Conservation (phyloP, 345 rosid species). For the Erysimum cheiranthoides region DNA sequence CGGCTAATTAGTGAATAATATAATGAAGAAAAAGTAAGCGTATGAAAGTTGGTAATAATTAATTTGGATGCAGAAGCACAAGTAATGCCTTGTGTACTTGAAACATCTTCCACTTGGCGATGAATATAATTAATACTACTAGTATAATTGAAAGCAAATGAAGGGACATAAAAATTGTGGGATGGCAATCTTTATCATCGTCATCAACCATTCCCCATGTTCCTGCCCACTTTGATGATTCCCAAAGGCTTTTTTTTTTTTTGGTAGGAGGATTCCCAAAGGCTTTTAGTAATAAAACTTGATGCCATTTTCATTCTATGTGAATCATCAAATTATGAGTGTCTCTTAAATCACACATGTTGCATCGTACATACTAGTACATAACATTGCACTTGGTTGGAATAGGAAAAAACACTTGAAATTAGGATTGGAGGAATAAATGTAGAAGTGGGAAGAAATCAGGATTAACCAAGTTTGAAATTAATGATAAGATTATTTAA, state of each 20-base stretch:
- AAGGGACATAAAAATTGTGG: constrained; percentile 32
- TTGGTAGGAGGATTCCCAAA: constrained; percentile 22
- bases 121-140: background rate
- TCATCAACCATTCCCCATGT: constrained; percentile 47
- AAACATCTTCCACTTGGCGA: constrained; percentile 40
- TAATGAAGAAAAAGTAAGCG: constrained; percentile 12
- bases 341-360: constrained; percentile 7
- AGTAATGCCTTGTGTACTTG: constrained; percentile 36
- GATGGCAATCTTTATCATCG: constrained; percentile 39
- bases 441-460: background rate
- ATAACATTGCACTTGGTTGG: too few species aligned
- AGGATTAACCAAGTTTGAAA: background rate
- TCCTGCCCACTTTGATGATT: constrained; percentile 45
- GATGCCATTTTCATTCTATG: too few species aligned
- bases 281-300: background rate
- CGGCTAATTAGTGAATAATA: background rate
- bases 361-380: too few species aligned
- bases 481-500: constrained; percentile 1
- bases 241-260: background rate
- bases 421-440: too few species aligned
- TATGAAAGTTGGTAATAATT: constrained; percentile 35
- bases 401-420: too few species aligned
- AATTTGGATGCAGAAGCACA: constrained; percentile 40
- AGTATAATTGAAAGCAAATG: constrained; percentile 15
- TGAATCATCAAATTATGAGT: background rate